Conservation (phyloP, 176 grass and related monocot species). For the Carex kokanica region DNA sequence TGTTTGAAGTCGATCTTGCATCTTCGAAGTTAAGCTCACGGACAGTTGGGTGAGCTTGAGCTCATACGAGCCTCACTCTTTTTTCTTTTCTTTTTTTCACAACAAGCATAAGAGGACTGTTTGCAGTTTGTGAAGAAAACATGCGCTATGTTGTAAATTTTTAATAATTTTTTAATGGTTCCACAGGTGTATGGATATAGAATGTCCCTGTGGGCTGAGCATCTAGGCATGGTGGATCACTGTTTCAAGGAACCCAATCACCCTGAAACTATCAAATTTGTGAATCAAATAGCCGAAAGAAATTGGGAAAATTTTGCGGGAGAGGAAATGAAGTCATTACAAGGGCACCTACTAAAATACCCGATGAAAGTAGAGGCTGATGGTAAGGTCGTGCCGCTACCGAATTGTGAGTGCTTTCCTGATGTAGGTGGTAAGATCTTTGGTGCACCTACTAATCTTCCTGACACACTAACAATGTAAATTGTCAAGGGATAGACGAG, state of each 20-base stretch:
- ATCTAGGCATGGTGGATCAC: constrained; percentile 57
- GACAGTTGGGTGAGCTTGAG: neutral
- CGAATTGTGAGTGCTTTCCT: constrained; percentile 65
- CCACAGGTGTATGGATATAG: constrained; percentile 85
- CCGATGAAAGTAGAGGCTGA: constrained; percentile 68
- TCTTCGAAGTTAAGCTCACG: neutral
- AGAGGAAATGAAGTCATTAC: constrained; percentile 42
- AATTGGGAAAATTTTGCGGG: constrained; percentile 59
- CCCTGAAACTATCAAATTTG: constrained; percentile 51
- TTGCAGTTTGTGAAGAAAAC: neutral
- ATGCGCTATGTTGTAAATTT: neutral
- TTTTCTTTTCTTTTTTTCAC: neutral
- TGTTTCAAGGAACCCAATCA: constrained; percentile 57
- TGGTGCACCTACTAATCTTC: constrained; percentile 58
- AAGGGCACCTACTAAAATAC: constrained; percentile 84
- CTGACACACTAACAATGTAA: constrained; percentile 83
- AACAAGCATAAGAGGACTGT: neutral
- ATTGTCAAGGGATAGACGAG: neutral
- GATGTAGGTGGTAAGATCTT: constrained; percentile 79
- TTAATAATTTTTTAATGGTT: neutral
- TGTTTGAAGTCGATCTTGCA: neutral
- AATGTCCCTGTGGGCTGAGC: constrained; percentile 84
- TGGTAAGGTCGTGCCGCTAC: constrained; percentile 46
- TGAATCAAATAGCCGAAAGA: constrained; percentile 61
- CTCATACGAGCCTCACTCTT: neutral